Evolutionary conservation across 495 filamentous ascomycete species (phyloP), one percentile per base, ranked within the genome.

Genomic region (Penicillium crystallinum): DNA sequence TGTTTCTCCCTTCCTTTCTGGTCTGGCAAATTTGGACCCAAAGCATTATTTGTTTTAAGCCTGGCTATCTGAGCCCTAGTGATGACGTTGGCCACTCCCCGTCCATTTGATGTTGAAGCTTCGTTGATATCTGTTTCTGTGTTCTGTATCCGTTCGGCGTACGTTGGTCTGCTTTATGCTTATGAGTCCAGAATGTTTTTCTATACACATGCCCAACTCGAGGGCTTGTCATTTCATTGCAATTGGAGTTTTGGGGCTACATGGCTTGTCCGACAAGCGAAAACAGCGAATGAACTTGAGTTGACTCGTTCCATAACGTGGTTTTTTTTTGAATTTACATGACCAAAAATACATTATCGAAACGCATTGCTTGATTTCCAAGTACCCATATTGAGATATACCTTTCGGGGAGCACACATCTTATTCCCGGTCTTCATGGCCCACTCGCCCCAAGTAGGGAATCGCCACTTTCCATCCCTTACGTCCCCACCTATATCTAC

Each of bases 141-240:
- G 23, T 38, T 19, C 27, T 48, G 46, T 35, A 37, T 38, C 12
- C 23, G 18, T 25, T 25, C 9, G 33, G 46, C 46, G 46, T 29
- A 29, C 38, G 11, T 43, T 48, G 46, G 33, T 36, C 44, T 47
- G 31, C 22, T 48, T 48, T 35, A 29, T 27, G 44, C 21, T 36
- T 48, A 25, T 48, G 34, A 29, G 46, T 14, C 33, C 46, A 14
- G n/a, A 36, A 25, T 41, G n/a, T 42, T 12, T 22, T 11, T 15
- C 10, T 41, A 27, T 27, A 17, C 38, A 42, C 27, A 35, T 35
- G 30, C 9, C 25, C 30, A 30, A 42, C 21, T 50, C 29, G 27
- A 50, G 38, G 36, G 29, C 27, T 10, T 48, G 23, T 29, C 25
- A 29, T 37, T 47, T 42, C n/a, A 40, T 49, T 49, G 29, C 48